phyloP scores from a whole-genome alignment of 2,329 filamentous ascomycete species.

The Pseudocercospora fijiensis region DNA sequence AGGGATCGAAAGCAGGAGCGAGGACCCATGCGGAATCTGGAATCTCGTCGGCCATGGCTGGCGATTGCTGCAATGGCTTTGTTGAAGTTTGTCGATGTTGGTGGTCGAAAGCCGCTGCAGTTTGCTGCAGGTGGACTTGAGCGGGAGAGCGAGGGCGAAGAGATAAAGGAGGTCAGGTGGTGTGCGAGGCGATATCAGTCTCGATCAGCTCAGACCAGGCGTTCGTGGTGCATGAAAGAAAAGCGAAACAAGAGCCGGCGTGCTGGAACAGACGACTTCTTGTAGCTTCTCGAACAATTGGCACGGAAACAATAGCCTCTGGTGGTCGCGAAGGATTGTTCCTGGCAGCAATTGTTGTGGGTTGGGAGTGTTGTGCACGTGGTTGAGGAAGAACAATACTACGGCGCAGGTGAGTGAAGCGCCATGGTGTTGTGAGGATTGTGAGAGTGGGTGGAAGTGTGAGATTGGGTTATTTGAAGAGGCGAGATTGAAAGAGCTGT shows the following conservation, averaged over 20 bases:
- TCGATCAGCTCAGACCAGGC: conserved; percentile 20
- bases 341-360: conserved; percentile 18
- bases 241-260: conserved; percentile 16
- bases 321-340: not conserved
- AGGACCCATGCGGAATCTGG: conserved; percentile 14
- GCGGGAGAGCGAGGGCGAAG: not conserved
- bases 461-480: not conserved
- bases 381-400: conserved; percentile 10
- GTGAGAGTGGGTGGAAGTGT: conserved; percentile 6
- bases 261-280: conserved; percentile 23
- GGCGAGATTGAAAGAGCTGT: not conserved
- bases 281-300: conserved; percentile 25
- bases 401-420: conserved; percentile 2
- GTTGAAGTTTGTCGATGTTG: conserved; percentile 1
- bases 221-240: conserved; percentile 20
- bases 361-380: not conserved
- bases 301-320: conserved; percentile 21
- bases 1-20: conserved; percentile 49
- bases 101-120: conserved; percentile 8
- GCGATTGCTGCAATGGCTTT: conserved; percentile 16
- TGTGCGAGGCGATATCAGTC: conserved; percentile 10
- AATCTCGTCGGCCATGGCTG: conserved; percentile 9
- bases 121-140: conserved; percentile 20
- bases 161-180: conserved; percentile 19
- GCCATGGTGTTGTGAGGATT: not conserved